These are phyloP conservation scores for Aspergillus sojae DNA, from an alignment of 2,329 filamentous ascomycete genomes.

Conservation along the genomic window DNA sequence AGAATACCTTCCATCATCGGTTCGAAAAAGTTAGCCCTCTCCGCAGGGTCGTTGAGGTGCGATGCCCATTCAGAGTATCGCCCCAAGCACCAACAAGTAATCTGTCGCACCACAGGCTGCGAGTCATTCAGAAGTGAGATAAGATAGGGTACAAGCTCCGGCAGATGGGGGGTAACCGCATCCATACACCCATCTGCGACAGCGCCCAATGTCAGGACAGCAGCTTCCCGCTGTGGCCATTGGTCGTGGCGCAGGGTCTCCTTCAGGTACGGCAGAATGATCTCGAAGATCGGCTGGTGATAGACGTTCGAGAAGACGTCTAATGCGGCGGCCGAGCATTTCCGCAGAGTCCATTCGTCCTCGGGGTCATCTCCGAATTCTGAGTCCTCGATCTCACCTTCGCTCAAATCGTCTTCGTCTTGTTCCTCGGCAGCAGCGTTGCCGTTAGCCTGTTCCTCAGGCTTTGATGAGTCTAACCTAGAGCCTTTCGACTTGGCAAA, in stretches of 20 bases:
- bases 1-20: conserved; percentile 97
- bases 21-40: conserved; percentile 80
- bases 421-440: conserved; percentile 55
- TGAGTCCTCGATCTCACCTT: conserved; percentile 81
- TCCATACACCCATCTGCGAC: conserved; percentile 94
- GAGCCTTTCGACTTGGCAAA: conserved; percentile 75
- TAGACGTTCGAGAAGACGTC: conserved; percentile 94
- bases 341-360: conserved; percentile 91
- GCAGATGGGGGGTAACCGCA: conserved; percentile 85
- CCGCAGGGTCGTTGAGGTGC: conserved; percentile 65
- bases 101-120: conserved; percentile 90
- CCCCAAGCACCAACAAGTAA: conserved; percentile 96
- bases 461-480: conserved; percentile 59
- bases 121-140: conserved; percentile 80
- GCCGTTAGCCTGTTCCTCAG: conserved; percentile 43
- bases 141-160: conserved; percentile 86
- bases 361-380: conserved; percentile 76
- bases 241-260: conserved; percentile 84
- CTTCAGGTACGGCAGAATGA: conserved; percentile 89
- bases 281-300: conserved; percentile 81
- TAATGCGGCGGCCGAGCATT: conserved; percentile 93
- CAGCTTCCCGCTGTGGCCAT: conserved; percentile 91
- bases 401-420: conserved; percentile 72
- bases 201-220: conserved; percentile 89
- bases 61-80: conserved; percentile 93